These are phyloP conservation scores for Penicillium hesseltinei DNA, from an alignment of 2,329 filamentous ascomycete species.

Conservation along the genomic window DNA sequence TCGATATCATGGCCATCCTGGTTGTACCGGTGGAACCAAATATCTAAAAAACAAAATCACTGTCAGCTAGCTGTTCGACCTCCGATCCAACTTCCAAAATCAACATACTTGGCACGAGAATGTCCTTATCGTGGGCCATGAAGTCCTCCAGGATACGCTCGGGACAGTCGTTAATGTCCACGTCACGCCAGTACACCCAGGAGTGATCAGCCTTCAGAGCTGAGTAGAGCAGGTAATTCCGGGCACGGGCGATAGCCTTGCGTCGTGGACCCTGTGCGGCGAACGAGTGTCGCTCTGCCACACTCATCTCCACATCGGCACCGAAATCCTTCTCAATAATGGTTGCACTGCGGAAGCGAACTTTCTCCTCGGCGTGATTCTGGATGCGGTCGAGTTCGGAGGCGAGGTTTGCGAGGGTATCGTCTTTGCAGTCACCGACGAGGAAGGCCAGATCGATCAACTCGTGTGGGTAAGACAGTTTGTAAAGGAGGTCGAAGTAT, in stretches of 20 bases:
- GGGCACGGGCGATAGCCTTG: slow-evolving; percentile 83
- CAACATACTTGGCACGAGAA: slow-evolving; percentile 87
- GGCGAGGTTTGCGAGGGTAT: slow-evolving; percentile 82
- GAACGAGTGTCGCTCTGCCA: slow-evolving; percentile 81
- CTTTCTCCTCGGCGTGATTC: slow-evolving; percentile 67
- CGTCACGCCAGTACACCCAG: slow-evolving; percentile 98
- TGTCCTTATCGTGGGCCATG: slow-evolving; percentile 86
- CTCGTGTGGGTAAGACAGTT: slow-evolving; percentile 90
- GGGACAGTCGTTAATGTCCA: slow-evolving; percentile 91
- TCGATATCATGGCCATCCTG: slow-evolving; percentile 77
- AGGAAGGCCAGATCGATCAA: slow-evolving; percentile 95
- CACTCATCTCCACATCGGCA: slow-evolving; percentile 69
- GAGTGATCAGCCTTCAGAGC: slow-evolving; percentile 90
- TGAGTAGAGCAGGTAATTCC: slow-evolving; percentile 84
- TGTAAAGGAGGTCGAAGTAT: slow-evolving; percentile 88
- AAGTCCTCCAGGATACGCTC: slow-evolving; percentile 89
- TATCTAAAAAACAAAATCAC: slow-evolving; percentile 56
- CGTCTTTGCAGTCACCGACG: slow-evolving; percentile 85
- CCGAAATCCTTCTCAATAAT: slow-evolving; percentile 93
- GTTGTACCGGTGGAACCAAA: slow-evolving; percentile 93
- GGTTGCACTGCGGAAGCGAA: slow-evolving; percentile 79
- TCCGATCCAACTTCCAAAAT: neutral
- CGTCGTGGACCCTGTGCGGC: slow-evolving; percentile 84
- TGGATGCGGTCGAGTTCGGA: slow-evolving; percentile 87
- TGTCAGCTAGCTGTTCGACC: slow-evolving; percentile 14